Evolutionary conservation across 495 filamentous ascomycete genomes (phyloP).

Genomic region (Pseudomonodictys pantanalensis): DNA sequence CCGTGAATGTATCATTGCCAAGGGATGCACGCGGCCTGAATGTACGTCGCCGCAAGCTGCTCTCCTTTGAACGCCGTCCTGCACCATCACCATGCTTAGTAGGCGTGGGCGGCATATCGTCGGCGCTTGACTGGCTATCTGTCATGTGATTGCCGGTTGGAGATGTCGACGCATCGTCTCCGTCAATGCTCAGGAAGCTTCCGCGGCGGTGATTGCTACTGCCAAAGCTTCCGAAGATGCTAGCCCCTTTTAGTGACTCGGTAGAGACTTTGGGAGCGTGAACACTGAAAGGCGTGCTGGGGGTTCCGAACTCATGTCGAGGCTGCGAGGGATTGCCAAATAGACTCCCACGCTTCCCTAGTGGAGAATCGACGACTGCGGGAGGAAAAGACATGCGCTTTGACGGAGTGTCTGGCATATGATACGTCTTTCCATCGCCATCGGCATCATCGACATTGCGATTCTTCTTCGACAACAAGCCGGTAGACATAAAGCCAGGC

Average conservation of each 20-base stretch:
- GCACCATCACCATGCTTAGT: conserved; percentile 67
- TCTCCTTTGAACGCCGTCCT: conserved; percentile 44
- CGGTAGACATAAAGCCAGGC: conserved; percentile 89
- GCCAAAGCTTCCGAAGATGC: conserved; percentile 64
- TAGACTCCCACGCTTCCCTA: conserved; percentile 46
- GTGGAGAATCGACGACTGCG: conserved; percentile 36
- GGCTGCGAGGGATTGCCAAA: conserved; percentile 54
- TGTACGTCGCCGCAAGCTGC: conserved; percentile 44
- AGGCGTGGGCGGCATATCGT: conserved; percentile 86
- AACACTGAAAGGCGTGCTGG: conserved; percentile 62
- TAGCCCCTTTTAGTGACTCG: conserved; percentile 62
- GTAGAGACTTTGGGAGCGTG: conserved; percentile 46
- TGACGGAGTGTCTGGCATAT: conserved; percentile 91
- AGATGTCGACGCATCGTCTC: conserved; percentile 63
- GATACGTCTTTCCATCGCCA: conserved; percentile 46
- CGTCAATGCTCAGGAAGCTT: conserved; percentile 75
- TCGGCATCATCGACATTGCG: conserved; percentile 55
- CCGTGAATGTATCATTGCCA: conserved; percentile 42
- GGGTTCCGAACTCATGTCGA: conserved; percentile 62
- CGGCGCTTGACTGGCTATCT: conserved; percentile 60
- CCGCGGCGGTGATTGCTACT: conserved; percentile 57
- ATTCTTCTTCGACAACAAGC: conserved; percentile 82
- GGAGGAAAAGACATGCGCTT: conserved; percentile 73
- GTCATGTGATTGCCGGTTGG: conserved; percentile 51
- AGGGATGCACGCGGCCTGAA: conserved; percentile 46